Conservation (phyloP, 2,329 filamentous ascomycete species). For the Canariomyces notabilis region DNA sequence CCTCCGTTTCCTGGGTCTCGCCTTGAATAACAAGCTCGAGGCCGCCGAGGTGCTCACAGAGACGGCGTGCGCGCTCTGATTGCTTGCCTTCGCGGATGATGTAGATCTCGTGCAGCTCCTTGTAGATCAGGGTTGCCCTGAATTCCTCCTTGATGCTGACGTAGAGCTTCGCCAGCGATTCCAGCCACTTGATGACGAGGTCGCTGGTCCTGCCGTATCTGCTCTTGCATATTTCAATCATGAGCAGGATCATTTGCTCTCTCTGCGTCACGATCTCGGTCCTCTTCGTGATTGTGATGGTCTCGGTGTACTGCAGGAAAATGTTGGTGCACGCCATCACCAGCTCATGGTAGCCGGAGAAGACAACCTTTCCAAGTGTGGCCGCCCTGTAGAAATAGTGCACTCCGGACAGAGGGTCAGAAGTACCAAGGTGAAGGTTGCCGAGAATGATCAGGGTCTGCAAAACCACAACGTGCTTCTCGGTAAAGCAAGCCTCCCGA, state of each 20-base stretch:
- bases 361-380: slow-evolving; percentile 28
- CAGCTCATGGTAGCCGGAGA: slow-evolving; percentile 31
- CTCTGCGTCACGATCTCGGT: slow-evolving; percentile 34
- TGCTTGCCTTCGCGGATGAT: slow-evolving; percentile 30
- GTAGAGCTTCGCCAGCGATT: slow-evolving; percentile 35
- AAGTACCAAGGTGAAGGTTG: slow-evolving; percentile 28
- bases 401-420: slow-evolving; percentile 26
- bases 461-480: slow-evolving; percentile 32
- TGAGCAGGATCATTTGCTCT: slow-evolving; percentile 35
- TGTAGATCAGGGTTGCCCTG: slow-evolving; percentile 30
- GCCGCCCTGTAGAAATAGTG: slow-evolving; percentile 35
- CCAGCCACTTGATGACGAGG: slow-evolving; percentile 34
- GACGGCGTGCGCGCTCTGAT: slow-evolving; percentile 29
- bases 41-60: slow-evolving; percentile 31
- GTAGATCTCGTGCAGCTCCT: slow-evolving; percentile 33
- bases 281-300: slow-evolving; percentile 31
- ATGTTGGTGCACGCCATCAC: slow-evolving; percentile 33
- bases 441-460: slow-evolving; percentile 36
- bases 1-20: slow-evolving; percentile 23
- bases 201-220: slow-evolving; percentile 33
- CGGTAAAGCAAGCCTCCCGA: slow-evolving; percentile 33
- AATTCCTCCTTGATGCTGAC: slow-evolving; percentile 33
- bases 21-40: slow-evolving; percentile 33
- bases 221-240: slow-evolving; percentile 35
- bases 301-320: slow-evolving; percentile 34